Evolutionary conservation across 2,329 filamentous ascomycete genomes (phyloP), one percentile per base, ranked within the genome.

Genomic region (Fonsecaea monophora): DNA sequence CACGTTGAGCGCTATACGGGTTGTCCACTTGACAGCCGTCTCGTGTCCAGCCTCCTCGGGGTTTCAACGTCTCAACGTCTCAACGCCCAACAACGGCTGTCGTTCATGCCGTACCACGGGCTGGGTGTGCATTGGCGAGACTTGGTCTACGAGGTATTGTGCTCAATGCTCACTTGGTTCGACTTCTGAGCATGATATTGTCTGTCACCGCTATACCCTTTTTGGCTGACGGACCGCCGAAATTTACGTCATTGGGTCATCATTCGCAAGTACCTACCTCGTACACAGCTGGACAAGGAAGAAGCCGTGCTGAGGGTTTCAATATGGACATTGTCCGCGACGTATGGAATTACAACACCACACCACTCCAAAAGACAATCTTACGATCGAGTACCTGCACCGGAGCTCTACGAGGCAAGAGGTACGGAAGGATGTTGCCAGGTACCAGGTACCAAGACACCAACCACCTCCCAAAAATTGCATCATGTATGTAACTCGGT

Each of bases 71-170:
- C 45, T 42, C 45, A 21, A 12, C 8, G 45, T 21, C 18, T 25
- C 18, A 50, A 25, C 18, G 45, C 45, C 45, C 45, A 50, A 50
- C 18, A 25, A 25, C 25, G 45, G n/a, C 18, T 50, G 45, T 50
- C 45, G 45, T 50, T 50, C 45, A 50, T 50, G 45, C 45, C 45
- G 45, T 50, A 21, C 45, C 45, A 50, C 18, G 21, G 18, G 18
- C 10, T 50, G 18, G 18, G 5, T 25, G 18, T 4, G 45, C 25
- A 50, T 50, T 50, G 45, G 45, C 4, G 37, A 7, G 7, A 25
- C 37, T 38, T 9, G 37, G 45, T 25, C 8, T 21, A 50, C n/a
- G 45, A 21, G 25, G 21, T 9, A 50, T 50, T 10, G 45, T 50
- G 7, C 10, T 50, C 4, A 25, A 25, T 25, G 25, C 25, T 21